Percentiles rank a stretch among this genome's conserved stretches.
These are phyloP conservation scores for Curvularia sp. DNA, from an alignment of 2,329 filamentous ascomycete species.

Conservation along the genomic window DNA sequence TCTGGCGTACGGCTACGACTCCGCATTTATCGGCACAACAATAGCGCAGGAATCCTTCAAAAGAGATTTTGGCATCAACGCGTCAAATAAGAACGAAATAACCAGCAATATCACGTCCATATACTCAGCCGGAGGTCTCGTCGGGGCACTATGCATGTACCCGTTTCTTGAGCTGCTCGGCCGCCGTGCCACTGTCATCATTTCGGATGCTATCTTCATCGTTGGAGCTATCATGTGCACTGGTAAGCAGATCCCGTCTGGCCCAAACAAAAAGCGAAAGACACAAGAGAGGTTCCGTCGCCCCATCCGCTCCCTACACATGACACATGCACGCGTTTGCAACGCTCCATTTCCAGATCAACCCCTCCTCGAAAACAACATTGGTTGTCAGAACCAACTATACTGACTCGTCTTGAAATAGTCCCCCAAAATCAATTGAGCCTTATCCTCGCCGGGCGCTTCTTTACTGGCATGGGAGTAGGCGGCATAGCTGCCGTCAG, in stretches of 20 bases:
- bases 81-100: slow-evolving; percentile 50
- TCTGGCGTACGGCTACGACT: slow-evolving; percentile 59
- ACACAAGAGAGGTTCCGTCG: background rate
- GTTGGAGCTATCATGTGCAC: slow-evolving; percentile 52
- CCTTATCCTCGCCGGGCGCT: slow-evolving; percentile 54
- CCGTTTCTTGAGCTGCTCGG: slow-evolving; percentile 57
- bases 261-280: background rate
- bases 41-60: slow-evolving; percentile 60
- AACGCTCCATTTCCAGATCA: background rate
- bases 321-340: too few relatives aligned
- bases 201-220: slow-evolving; percentile 56
- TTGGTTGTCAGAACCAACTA: background rate
- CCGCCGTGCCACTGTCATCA: slow-evolving; percentile 60
- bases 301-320: background rate
- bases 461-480: slow-evolving; percentile 50
- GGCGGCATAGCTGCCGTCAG: slow-evolving; percentile 50
- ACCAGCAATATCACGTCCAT: slow-evolving; percentile 60
- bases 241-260: background rate
- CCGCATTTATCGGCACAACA: slow-evolving; percentile 63
- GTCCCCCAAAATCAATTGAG: slow-evolving; percentile 45
- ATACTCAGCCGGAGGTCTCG: slow-evolving; percentile 61
- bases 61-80: slow-evolving; percentile 50
- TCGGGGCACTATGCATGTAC: slow-evolving; percentile 60
- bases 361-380: background rate
- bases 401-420: background rate